Conservation (phyloP, 805 yeast genomes). For the Ogataea corticis region DNA sequence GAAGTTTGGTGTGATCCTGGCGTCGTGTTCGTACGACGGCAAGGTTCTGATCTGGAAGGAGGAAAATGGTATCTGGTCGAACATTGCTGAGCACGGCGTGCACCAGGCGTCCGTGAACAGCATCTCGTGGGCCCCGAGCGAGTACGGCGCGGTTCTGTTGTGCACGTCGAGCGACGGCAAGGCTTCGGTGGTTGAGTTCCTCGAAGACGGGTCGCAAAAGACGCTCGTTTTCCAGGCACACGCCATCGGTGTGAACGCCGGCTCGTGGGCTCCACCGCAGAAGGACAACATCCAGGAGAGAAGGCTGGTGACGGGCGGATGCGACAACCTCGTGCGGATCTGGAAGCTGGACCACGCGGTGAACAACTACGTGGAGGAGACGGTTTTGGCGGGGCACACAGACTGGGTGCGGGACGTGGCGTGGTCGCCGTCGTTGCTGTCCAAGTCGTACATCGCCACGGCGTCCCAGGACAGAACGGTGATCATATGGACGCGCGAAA, state of each 20-base stretch:
- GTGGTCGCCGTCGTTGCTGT: conserved; percentile 92
- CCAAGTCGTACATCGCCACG: conserved; percentile 88
- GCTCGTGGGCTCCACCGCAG: conserved; percentile 85
- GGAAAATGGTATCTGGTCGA: conserved; percentile 84
- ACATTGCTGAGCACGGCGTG: conserved; percentile 79
- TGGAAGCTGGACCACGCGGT: conserved; percentile 69
- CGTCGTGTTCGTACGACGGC: conserved; percentile 95
- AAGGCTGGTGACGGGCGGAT: conserved; percentile 91
- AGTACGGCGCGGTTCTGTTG: conserved; percentile 86
- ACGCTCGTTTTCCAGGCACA: conserved; percentile 75
- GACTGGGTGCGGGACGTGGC: conserved; percentile 99
- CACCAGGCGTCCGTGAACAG: conserved; percentile 96
- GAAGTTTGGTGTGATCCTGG: conserved; percentile 91
- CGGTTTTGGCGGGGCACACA: conserved; percentile 80
- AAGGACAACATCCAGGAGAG: conserved; percentile 47
- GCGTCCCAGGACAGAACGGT: conserved; percentile 97
- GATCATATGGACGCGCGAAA: conserved; percentile 85
- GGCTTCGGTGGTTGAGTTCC: conserved; percentile 86
- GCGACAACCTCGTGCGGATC: conserved; percentile 88
- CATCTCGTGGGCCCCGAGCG: conserved; percentile 96
- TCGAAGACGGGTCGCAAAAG: conserved; percentile 80
- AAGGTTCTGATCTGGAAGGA: conserved; percentile 94
- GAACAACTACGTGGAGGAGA: conserved; percentile 69
- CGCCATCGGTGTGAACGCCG: conserved; percentile 90
- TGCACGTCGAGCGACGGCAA: conserved; percentile 94